A percentile compares a stretch with the other conserved stretches of the same genome.
These are phyloP conservation scores for Terfezia boudieri DNA, from an alignment of 495 filamentous ascomycete species.

Conservation along the genomic window DNA sequence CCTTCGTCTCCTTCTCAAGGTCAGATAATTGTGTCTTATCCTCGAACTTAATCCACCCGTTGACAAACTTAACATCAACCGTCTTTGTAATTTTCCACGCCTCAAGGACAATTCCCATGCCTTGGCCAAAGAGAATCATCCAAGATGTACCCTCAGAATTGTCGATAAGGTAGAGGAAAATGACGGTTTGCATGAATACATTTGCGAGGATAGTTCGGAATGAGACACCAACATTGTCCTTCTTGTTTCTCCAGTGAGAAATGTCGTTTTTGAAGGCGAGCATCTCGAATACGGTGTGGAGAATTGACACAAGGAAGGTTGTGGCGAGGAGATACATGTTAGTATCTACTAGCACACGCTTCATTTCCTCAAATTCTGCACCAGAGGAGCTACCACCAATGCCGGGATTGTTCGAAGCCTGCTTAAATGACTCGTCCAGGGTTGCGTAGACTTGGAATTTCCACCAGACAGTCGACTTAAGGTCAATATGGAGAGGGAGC, in stretches of 20 bases:
- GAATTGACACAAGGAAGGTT: slow-evolving; percentile 60
- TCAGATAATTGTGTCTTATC: slow-evolving; percentile 92
- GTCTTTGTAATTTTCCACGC: slow-evolving; percentile 98
- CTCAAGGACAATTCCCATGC: slow-evolving; percentile 80
- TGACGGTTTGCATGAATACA: slow-evolving; percentile 89
- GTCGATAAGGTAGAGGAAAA: slow-evolving; percentile 95
- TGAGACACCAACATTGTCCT: slow-evolving; percentile 89
- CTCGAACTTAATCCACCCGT: slow-evolving; percentile 58
- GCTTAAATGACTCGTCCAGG: slow-evolving; percentile 69
- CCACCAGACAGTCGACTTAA: slow-evolving; percentile 70
- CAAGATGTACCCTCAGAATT: slow-evolving; percentile 94
- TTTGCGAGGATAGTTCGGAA: slow-evolving; percentile 92
- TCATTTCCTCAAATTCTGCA: slow-evolving; percentile 85
- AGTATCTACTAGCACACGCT: slow-evolving; percentile 78
- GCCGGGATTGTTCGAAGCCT: slow-evolving; percentile 42
- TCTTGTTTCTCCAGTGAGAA: slow-evolving; percentile 96
- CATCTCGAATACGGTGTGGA: slow-evolving; percentile 89
- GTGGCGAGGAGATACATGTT: slow-evolving; percentile 76
- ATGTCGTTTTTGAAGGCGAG: slow-evolving; percentile 96
- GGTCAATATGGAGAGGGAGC: slow-evolving; percentile 62
- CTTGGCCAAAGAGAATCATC: slow-evolving; percentile 94
- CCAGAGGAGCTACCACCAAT: slow-evolving; percentile 13
- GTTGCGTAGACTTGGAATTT: slow-evolving; percentile 69
- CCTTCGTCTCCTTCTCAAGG: slow-evolving; percentile 91
- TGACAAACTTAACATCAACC: slow-evolving; percentile 69